Conservation (phyloP, 2,329 filamentous ascomycete genomes). For the Incumbomyces delicatus region DNA sequence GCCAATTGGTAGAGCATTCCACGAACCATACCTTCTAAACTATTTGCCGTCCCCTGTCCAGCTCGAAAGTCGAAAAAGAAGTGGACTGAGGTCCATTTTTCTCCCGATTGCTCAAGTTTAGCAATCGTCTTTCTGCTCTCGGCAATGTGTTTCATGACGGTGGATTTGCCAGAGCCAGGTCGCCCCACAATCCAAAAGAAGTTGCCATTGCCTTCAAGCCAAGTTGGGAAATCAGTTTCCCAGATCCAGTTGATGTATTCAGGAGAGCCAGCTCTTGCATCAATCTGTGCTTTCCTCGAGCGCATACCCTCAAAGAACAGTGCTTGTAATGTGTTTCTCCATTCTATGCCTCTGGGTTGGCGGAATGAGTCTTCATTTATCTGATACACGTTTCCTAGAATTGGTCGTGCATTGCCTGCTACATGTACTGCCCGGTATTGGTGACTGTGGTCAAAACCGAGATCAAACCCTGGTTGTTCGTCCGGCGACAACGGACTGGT, state of each 20-base stretch:
- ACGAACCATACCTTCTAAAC: slow-evolving; percentile 1
- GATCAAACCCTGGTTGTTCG: too few relatives aligned
- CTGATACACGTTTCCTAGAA: background rate
- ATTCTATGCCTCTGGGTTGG: background rate
- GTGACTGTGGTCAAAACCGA: too few relatives aligned
- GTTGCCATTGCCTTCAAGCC: background rate
- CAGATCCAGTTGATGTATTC: slow-evolving; percentile 3
- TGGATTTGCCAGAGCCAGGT: slow-evolving; percentile 36
- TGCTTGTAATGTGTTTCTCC: background rate
- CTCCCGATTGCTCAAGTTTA: background rate
- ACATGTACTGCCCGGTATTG: background rate
- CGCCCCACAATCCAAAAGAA: slow-evolving; percentile 23
- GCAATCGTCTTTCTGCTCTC: background rate
- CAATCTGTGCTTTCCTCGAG: background rate
- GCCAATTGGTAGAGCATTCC: slow-evolving; percentile 1
- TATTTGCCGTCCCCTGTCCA: background rate
- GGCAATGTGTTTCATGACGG: slow-evolving; percentile 25
- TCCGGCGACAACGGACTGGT: too few relatives aligned
- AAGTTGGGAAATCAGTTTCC: background rate
- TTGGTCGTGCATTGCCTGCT: background rate
- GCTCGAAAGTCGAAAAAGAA: slow-evolving; percentile 5
- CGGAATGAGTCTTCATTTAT: background rate
- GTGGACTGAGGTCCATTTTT: background rate
- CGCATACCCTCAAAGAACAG: slow-evolving; percentile 4
- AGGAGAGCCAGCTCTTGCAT: background rate